phyloP scores from a whole-genome alignment of 2,329 filamentous ascomycete species.

The Neoscytalidium dimidiatum region DNA sequence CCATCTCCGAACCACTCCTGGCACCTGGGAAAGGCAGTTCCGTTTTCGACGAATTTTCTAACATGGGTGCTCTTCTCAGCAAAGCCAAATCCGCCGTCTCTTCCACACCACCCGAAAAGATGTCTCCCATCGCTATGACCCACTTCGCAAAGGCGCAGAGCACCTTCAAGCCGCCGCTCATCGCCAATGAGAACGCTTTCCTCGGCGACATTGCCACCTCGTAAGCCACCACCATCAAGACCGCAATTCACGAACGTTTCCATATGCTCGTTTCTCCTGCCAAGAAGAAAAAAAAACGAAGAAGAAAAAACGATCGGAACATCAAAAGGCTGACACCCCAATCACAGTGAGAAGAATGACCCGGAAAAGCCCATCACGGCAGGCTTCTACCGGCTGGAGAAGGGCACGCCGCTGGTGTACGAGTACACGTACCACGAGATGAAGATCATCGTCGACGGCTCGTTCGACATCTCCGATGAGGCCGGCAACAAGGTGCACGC shows the following conservation, averaged over 20 bases:
- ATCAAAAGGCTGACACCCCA: not conserved
- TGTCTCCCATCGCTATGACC: constrained; percentile 42
- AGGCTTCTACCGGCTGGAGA: constrained; percentile 69
- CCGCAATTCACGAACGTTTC: no score
- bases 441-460: constrained; percentile 71
- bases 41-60: no score
- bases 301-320: not conserved
- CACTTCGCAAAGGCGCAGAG: constrained; percentile 61
- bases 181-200: constrained; percentile 69
- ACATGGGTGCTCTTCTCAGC: not conserved
- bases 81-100: not conserved
- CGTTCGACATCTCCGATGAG: constrained; percentile 65
- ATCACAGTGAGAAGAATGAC: constrained; percentile 53
- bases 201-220: constrained; percentile 63
- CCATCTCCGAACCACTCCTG: no score
- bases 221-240: constrained; percentile 34
- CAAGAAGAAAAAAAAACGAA: not conserved
- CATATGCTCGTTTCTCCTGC: not conserved
- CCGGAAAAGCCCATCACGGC: constrained; percentile 61
- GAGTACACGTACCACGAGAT: constrained; percentile 72
- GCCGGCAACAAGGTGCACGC: constrained; percentile 63
- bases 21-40: no score
- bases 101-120: not conserved
- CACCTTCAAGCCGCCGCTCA: constrained; percentile 63
- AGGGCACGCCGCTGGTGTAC: constrained; percentile 68